Conservation (phyloP, 208 protist genomes). For the Leptomonas seymouri region DNA sequence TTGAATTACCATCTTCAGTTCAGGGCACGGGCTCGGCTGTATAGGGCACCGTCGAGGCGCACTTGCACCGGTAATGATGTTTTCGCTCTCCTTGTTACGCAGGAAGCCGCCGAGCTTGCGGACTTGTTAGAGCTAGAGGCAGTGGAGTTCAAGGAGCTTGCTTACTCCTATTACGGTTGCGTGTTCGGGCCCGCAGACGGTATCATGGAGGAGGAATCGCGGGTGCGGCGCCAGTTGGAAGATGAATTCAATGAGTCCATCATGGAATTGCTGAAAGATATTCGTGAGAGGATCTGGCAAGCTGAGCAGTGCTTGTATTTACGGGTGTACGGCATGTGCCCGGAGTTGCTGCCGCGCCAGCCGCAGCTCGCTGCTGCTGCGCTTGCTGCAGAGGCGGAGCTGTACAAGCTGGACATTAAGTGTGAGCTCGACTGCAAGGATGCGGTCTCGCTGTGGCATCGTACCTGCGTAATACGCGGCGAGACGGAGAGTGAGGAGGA, state of each 20-base stretch:
- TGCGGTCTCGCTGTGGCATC: constrained; percentile 64
- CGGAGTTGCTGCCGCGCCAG: constrained; percentile 30
- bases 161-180: constrained; percentile 31
- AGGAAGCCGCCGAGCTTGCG: constrained; percentile 36
- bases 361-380: constrained; percentile 18
- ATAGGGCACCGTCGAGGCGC: background rate
- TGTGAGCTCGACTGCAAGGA: constrained; percentile 39
- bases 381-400: background rate
- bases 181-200: constrained; percentile 21
- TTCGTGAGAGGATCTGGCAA: constrained; percentile 35
- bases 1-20: constrained; percentile 35
- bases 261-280: constrained; percentile 25
- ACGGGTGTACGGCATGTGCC: constrained; percentile 36
- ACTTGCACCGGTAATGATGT: constrained; percentile 5
- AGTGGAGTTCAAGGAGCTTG: constrained; percentile 25
- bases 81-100: constrained; percentile 27
- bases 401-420: background rate
- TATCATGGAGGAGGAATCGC: constrained; percentile 38
- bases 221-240: constrained; percentile 47
- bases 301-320: constrained; percentile 54
- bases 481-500: constrained; percentile 79
- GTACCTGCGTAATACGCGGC: constrained; percentile 52
- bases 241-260: constrained; percentile 37
- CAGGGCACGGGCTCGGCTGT: constrained; percentile 12
- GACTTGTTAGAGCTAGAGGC: constrained; percentile 41